These are phyloP conservation scores for Botrytis fragariae DNA, from an alignment of 2,329 filamentous ascomycete species.

Conservation along the genomic window DNA sequence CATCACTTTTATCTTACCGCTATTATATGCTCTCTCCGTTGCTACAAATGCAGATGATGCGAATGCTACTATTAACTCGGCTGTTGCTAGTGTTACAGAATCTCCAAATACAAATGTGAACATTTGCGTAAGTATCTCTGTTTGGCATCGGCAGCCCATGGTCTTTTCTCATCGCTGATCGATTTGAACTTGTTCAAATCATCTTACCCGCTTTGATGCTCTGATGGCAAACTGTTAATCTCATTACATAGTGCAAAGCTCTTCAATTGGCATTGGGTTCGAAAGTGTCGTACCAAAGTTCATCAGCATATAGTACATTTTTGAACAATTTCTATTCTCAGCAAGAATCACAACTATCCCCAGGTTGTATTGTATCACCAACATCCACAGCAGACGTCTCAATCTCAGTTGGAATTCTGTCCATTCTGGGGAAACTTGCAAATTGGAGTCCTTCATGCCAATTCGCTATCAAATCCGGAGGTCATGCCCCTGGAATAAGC, in stretches of 20 bases:
- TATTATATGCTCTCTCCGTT: background rate
- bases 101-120: background rate
- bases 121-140: background rate
- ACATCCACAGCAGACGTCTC: background rate
- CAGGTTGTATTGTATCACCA: background rate
- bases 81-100: background rate
- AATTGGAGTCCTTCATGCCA: background rate
- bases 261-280: background rate
- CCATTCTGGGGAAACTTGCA: background rate
- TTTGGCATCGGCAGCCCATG: background rate
- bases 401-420: background rate
- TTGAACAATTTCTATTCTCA: background rate
- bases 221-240: background rate
- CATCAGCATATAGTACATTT: background rate
- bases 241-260: background rate
- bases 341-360: background rate
- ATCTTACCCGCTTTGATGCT: no score
- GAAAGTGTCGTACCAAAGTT: background rate
- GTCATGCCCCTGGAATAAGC: background rate
- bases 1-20: background rate
- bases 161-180: no score
- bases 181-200: background rate
- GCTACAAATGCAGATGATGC: background rate
- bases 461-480: slow-evolving; percentile 7
- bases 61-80: background rate